A percentile compares a stretch with the other conserved stretches of the same genome.
phyloP scores from a whole-genome alignment of 805 yeast genomes.

The Lipomyces japonicus region DNA sequence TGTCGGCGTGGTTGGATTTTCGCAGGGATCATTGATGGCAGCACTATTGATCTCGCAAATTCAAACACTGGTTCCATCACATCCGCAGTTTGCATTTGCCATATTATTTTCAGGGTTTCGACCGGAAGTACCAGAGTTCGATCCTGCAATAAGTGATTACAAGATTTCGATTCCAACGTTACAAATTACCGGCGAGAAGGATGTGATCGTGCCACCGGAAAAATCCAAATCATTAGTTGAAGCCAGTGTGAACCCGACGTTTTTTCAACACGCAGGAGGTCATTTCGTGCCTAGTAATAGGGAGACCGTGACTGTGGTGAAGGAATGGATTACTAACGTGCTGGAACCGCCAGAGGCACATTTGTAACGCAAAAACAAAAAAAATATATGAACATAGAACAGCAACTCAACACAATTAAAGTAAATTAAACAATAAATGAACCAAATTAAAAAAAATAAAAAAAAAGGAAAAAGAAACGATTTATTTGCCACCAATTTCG shows the following conservation, averaged over 20 bases:
- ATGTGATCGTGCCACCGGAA: slow-evolving; percentile 74
- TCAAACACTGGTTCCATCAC: slow-evolving; percentile 50
- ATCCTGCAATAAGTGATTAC: slow-evolving; percentile 36
- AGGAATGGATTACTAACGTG: slow-evolving; percentile 30
- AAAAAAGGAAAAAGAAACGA: neutral
- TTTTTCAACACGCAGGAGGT: slow-evolving; percentile 86
- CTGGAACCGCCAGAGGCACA: too few species aligned
- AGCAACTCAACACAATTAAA: too few species aligned
- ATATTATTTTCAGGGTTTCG: slow-evolving; percentile 66
- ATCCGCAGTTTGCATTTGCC: slow-evolving; percentile 60
- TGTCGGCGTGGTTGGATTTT: slow-evolving; percentile 83
- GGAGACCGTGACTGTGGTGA: slow-evolving; percentile 41
- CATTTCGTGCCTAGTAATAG: slow-evolving; percentile 92
- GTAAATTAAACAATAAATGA: too few species aligned
- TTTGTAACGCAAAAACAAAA: too few species aligned
- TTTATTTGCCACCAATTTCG: slow-evolving; percentile 32
- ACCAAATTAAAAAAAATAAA: too few species aligned
- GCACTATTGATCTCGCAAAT: slow-evolving; percentile 63
- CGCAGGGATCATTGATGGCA: slow-evolving; percentile 90
- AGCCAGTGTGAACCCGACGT: slow-evolving; percentile 44
- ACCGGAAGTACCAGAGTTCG: slow-evolving; percentile 32
- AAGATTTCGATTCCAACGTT: slow-evolving; percentile 48
- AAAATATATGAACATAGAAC: too few species aligned
- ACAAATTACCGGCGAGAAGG: slow-evolving; percentile 81
- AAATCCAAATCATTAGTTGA: slow-evolving; percentile 60